phyloP scores from a whole-genome alignment of 2,329 filamentous ascomycete species.

The Epichloe gansuensis region DNA sequence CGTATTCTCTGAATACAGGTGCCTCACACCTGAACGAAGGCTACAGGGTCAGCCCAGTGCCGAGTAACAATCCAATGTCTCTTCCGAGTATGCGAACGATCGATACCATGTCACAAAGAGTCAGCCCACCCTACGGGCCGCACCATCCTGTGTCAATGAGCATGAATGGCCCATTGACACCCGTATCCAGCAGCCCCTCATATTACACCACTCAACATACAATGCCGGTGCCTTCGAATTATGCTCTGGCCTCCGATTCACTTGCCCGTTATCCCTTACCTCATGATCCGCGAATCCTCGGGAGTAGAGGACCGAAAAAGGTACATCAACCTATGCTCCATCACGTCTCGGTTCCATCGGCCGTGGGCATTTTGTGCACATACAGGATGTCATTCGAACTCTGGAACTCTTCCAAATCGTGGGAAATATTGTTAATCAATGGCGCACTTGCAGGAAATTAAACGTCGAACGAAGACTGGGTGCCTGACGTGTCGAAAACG shows the following conservation, averaged over 20 bases:
- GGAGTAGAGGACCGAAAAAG: constrained; percentile 43
- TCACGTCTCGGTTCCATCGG: too few relatives aligned
- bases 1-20: constrained; percentile 17
- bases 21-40: constrained; percentile 15
- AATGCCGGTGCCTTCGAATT: constrained; percentile 21
- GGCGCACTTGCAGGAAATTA: constrained; percentile 39
- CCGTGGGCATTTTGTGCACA: neutral
- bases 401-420: neutral
- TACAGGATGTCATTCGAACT: neutral
- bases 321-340: constrained; percentile 22
- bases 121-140: constrained; percentile 14
- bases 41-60: constrained; percentile 18
- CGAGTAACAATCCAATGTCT: constrained; percentile 18
- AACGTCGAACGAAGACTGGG: constrained; percentile 50
- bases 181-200: constrained; percentile 20
- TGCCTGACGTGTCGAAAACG: constrained; percentile 49
- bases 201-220: constrained; percentile 30
- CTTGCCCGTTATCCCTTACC: constrained; percentile 34
- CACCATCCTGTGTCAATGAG: constrained; percentile 24
- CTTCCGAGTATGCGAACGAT: constrained; percentile 30
- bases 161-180: constrained; percentile 20
- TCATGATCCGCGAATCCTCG: constrained; percentile 35
- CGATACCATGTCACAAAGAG: constrained; percentile 18
- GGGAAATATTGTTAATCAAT: constrained; percentile 2
- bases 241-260: constrained; percentile 32